Evolutionary conservation across 345 rosid genomes (phyloP).

Genomic region (Syzygium grande): DNA sequence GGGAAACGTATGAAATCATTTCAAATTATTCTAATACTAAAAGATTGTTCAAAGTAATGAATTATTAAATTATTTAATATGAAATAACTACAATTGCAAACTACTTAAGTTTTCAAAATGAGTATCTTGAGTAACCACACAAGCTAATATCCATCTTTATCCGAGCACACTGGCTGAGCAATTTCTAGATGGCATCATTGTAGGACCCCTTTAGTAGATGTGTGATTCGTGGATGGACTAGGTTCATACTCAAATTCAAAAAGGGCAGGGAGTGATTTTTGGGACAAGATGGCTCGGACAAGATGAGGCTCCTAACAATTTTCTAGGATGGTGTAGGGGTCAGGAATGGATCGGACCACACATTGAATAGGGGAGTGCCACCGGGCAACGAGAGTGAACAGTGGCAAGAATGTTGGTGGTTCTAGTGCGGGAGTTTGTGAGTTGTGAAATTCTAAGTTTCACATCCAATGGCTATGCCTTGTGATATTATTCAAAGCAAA

Average conservation of each 20-base stretch:
- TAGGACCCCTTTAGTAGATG: not conserved
- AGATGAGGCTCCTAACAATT: not conserved
- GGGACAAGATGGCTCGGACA: not conserved
- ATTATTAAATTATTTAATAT: too few species aligned
- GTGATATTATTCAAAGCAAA: not conserved
- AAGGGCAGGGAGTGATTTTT: not conserved
- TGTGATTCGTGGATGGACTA: not conserved
- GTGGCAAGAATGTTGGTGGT: accelerated
- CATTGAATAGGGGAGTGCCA: not conserved
- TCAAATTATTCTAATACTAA: not conserved
- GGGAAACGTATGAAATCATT: not conserved
- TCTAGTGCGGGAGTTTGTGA: not conserved
- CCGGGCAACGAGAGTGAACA: not conserved
- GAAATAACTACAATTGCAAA: too few species aligned
- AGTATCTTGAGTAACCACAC: not conserved
- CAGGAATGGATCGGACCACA: not conserved
- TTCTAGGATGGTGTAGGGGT: not conserved
- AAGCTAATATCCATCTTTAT: not conserved
- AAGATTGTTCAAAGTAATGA: not conserved
- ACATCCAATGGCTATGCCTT: not conserved
- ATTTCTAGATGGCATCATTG: not conserved
- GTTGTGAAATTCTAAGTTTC: not conserved
- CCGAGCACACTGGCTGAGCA: not conserved
- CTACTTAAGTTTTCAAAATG: not conserved
- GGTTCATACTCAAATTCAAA: not conserved